Percentiles rank a stretch among this genome's conserved stretches.
Evolutionary conservation across 2,329 filamentous ascomycete species (phyloP).

Genomic region (Coleophoma eucalyptorum): DNA sequence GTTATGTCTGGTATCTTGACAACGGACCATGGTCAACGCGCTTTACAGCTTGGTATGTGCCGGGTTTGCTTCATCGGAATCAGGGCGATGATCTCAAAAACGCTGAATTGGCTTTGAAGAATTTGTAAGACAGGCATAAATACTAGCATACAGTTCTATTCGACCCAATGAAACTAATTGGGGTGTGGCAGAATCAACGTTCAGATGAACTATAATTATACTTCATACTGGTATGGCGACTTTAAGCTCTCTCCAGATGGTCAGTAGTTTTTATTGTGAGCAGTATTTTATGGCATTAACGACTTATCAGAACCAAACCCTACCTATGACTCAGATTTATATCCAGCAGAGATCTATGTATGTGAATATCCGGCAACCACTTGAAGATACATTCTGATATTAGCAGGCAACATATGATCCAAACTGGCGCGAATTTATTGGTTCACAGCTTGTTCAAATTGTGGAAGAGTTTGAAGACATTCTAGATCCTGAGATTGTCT

Average conservation of each 20-base stretch:
- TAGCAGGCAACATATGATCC: slow-evolving; percentile 53
- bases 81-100: slow-evolving; percentile 41
- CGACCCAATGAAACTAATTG: slow-evolving; percentile 39
- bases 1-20: slow-evolving; percentile 36
- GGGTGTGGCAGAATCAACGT: slow-evolving; percentile 11
- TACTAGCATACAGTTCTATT: no score
- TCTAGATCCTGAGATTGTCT: slow-evolving; percentile 29
- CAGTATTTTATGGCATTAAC: not conserved
- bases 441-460: slow-evolving; percentile 52
- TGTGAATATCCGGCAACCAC: not conserved
- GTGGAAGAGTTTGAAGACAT: slow-evolving; percentile 53
- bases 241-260: slow-evolving; percentile 36
- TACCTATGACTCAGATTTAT: slow-evolving; percentile 28
- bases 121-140: slow-evolving; percentile 36
- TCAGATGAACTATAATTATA: slow-evolving; percentile 32
- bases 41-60: slow-evolving; percentile 53
- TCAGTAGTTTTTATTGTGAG: not conserved
- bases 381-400: not conserved
- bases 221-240: slow-evolving; percentile 37
- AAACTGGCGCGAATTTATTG: slow-evolving; percentile 62
- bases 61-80: slow-evolving; percentile 53
- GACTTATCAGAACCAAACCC: slow-evolving; percentile 28
- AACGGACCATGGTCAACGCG: slow-evolving; percentile 37
- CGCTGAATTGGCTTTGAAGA: slow-evolving; percentile 48
- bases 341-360: slow-evolving; percentile 31